A percentile compares a stretch with the other conserved stretches of the same genome.
These are phyloP conservation scores for Chionographis japonica DNA, from an alignment of 106 monocot species.

Conservation along the genomic window DNA sequence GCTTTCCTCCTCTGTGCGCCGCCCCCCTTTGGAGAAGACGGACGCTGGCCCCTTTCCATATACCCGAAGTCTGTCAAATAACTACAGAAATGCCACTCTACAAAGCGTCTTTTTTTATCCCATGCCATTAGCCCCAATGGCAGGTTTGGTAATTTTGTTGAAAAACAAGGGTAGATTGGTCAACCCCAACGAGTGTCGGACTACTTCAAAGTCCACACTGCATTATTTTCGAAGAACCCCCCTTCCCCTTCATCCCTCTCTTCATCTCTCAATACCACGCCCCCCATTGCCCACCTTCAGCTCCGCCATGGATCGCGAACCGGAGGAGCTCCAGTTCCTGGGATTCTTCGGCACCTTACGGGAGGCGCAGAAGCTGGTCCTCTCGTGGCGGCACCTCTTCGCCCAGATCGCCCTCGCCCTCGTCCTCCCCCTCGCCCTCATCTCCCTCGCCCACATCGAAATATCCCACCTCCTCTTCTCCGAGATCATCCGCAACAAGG, in stretches of 20 bases:
- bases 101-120: too few relatives aligned
- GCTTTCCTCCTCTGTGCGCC: too few relatives aligned
- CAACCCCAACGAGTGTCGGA: too few relatives aligned
- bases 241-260: not conserved
- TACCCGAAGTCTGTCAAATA: too few relatives aligned
- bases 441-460: constrained; percentile 26
- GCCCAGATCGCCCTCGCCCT: constrained; percentile 23
- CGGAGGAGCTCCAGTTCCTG: constrained; percentile 39
- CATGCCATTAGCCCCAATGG: too few relatives aligned
- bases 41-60: too few relatives aligned
- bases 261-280: not conserved
- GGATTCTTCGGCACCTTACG: constrained; percentile 20
- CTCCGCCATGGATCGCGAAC: constrained; percentile 25
- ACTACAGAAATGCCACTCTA: too few relatives aligned
- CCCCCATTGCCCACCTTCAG: too few relatives aligned
- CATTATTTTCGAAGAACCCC: not conserved
- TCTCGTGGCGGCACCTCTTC: constrained; percentile 21
- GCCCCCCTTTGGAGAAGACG: too few relatives aligned
- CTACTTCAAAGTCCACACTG: too few relatives aligned
- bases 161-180: too few relatives aligned
- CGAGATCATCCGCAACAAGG: constrained; percentile 23
- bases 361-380: constrained; percentile 8
- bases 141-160: too few relatives aligned
- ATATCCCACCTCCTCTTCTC: constrained; percentile 31
- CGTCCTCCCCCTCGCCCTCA: constrained; percentile 31